phyloP scores from a whole-genome alignment of 2,329 filamentous ascomycete genomes.

The Chaetomium strumarium region DNA sequence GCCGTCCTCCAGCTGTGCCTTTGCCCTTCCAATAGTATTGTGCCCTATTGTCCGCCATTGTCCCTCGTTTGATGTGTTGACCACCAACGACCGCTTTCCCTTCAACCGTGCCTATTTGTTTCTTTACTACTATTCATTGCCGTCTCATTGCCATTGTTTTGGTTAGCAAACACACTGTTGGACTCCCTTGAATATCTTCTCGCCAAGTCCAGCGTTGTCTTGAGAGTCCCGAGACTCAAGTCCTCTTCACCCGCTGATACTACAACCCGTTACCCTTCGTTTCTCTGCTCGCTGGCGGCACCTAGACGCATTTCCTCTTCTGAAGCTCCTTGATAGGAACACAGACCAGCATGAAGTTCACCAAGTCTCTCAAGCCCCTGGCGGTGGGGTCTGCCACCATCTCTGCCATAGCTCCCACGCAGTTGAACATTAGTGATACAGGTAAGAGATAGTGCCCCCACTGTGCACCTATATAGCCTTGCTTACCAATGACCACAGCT shows the following conservation, averaged over 20 bases:
- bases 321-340: conserved; percentile 2
- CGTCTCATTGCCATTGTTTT: neutral
- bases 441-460: conserved; percentile 26
- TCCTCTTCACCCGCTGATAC: neutral
- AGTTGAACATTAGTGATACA: conserved; percentile 35
- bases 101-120: conserved; percentile 1
- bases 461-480: conserved; percentile 14
- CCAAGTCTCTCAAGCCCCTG: conserved; percentile 25
- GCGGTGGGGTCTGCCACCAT: conserved; percentile 20
- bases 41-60: conserved; percentile 13
- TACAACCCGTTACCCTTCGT: neutral
- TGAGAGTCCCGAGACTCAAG: neutral
- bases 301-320: neutral
- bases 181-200: neutral
- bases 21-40: conserved; percentile 1
- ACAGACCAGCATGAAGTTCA: conserved; percentile 22
- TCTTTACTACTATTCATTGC: neutral
- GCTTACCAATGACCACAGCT: conserved; percentile 33
- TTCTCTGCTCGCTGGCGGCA: conserved; percentile 21
- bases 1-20: conserved; percentile 3
- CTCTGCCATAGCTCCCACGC: conserved; percentile 22
- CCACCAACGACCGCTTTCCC: conserved; percentile 16
- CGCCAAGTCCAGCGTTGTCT: neutral
- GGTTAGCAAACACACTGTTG: neutral
- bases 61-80: conserved; percentile 13